phyloP scores from a whole-genome alignment of 805 yeast species.

The Pichia ethanolica region DNA sequence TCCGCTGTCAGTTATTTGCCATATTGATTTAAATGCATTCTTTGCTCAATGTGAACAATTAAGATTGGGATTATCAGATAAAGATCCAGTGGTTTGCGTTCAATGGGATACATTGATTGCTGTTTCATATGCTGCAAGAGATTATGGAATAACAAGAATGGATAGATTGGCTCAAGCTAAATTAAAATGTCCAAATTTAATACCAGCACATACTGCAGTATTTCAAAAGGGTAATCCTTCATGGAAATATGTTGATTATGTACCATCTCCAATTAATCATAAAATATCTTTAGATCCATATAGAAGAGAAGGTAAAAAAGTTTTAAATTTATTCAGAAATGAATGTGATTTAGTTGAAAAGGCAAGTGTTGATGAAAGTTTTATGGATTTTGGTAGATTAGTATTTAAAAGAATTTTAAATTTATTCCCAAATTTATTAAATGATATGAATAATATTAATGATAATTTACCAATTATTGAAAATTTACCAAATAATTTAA shows the following conservation, averaged over 20 bases:
- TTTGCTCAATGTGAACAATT: slow-evolving; percentile 91
- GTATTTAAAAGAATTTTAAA: slow-evolving; percentile 39
- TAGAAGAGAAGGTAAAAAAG: slow-evolving; percentile 76
- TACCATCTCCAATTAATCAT: slow-evolving; percentile 55
- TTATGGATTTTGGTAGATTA: slow-evolving; percentile 70
- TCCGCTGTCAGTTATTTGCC: slow-evolving; percentile 73
- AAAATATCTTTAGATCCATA: slow-evolving; percentile 91
- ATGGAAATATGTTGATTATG: slow-evolving; percentile 66
- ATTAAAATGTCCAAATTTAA: slow-evolving; percentile 65
- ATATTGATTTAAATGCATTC: slow-evolving; percentile 89
- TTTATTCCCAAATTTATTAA: slow-evolving; percentile 40
- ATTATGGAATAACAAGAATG: slow-evolving; percentile 74
- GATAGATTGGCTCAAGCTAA: slow-evolving; percentile 62
- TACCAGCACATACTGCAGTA: slow-evolving; percentile 89
- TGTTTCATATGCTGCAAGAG: slow-evolving; percentile 82
- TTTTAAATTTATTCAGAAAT: slow-evolving; percentile 54
- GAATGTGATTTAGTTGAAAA: slow-evolving; percentile 72
- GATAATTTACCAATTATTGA: slow-evolving; percentile 41
- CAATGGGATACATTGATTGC: slow-evolving; percentile 93
- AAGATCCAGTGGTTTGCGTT: slow-evolving; percentile 86
- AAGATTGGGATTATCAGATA: slow-evolving; percentile 52
- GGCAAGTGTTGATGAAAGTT: slow-evolving; percentile 94
- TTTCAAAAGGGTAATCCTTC: slow-evolving; percentile 77
- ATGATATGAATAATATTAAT: slow-evolving; percentile 7
- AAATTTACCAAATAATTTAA: slow-evolving; percentile 13